phyloP scores from a whole-genome alignment of 1,284 basidiomycete species.

The Fomitopsis palustris region DNA sequence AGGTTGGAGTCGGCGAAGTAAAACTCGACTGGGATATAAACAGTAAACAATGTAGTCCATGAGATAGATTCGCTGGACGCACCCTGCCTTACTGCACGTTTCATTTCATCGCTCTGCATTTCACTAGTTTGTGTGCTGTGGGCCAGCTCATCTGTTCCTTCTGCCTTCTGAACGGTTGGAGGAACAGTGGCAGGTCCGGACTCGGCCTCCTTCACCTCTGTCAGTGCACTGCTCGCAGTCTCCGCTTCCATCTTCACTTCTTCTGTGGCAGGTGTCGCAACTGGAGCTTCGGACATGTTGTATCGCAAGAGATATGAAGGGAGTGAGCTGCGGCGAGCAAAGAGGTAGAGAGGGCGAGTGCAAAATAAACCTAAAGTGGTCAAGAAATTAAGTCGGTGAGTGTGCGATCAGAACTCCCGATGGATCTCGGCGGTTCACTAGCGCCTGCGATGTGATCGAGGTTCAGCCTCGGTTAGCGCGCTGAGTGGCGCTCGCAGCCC shows the following conservation, averaged over 20 bases:
- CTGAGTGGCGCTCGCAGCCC: too few relatives aligned
- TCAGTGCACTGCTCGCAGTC: slow-evolving; percentile 8
- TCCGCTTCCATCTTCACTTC: slow-evolving; percentile 7
- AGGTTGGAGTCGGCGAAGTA: slow-evolving; percentile 98
- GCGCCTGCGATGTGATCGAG: neutral
- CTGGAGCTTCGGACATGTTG: neutral
- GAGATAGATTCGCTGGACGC: slow-evolving; percentile 15
- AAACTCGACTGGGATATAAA: slow-evolving; percentile 74
- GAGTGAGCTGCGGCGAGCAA: neutral
- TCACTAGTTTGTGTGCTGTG: too few relatives aligned
- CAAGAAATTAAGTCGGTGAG: neutral
- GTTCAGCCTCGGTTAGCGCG: neutral
- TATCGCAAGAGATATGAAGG: neutral
- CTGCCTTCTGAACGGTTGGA: neutral
- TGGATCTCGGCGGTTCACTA: neutral
- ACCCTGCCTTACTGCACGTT: slow-evolving; percentile 47
- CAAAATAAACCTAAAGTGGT: neutral
- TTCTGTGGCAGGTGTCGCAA: slow-evolving; percentile 4
- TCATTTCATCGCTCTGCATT: slow-evolving; percentile 31
- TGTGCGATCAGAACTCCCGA: neutral
- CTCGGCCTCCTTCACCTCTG: slow-evolving; percentile 4
- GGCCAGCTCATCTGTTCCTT: neutral
- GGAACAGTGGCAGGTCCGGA: neutral
- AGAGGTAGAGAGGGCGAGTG: neutral
- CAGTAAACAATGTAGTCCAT: neutral